Evolutionary conservation across 768 basidiomycete genomes (phyloP), one percentile per base, ranked within the genome.

Genomic region (Lepiota brunneoincarnata): DNA sequence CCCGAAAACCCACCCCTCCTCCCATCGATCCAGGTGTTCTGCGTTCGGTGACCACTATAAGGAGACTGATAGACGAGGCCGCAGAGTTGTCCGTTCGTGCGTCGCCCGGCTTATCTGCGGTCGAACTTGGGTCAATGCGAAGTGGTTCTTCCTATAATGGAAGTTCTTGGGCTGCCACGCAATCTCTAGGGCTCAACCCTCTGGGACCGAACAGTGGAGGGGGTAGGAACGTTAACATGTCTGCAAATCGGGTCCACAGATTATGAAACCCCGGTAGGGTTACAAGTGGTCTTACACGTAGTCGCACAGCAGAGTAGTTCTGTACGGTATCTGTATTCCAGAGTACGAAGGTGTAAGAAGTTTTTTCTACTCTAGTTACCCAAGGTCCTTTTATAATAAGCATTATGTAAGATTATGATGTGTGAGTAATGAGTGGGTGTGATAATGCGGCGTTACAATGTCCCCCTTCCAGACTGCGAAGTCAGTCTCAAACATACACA

Each of bases 1-100:
- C 84, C 3, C 84, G 84, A 3, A 87, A 83, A 56, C 80, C 87
- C 2, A 79, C 83, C 0, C 93, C 93, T 0, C 91, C 91, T 0
- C 93, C 91, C 11, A 91, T 95, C 48, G 93, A 94, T 62, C 91
- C 91, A 1, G 91, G 90, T 38, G 90, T 92, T 1, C 92, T 95
- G 60, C 83, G 83, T 18, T 87, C 81, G 45, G 85, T 93, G 20
- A 75, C 82, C 0, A 73, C 79, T 23, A 91, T 95, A 51, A 83
- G 93, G 18, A 74, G 84, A 47, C 82, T 93, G 34, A 91, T 95
- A 57, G 93, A 95, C 64, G 92, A 93, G 64, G 93, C 93, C 1
- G 82, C 92, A 1, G 93, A 93, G 64, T 76, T 95, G 5, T 91
- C 89, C 11, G 87, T 95, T 4, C 86, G 93, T 37, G 93, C 93